Evolutionary conservation across 805 yeast species (phyloP).

Genomic region (Wickerhamiella parazyma): DNA sequence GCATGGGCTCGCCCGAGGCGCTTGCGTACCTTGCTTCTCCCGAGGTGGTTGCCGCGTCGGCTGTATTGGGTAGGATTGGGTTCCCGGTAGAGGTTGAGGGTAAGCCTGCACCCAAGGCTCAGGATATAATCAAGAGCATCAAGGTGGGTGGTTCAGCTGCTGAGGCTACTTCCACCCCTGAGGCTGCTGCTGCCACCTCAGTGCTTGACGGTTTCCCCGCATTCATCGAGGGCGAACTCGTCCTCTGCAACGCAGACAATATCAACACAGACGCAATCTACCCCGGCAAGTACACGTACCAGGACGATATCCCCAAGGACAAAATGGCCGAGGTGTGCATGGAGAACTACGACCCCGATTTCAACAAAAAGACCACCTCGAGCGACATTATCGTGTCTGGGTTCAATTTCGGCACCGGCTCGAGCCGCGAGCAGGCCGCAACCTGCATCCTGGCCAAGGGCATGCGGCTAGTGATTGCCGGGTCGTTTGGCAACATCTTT

Average conservation of each 20-base stretch:
- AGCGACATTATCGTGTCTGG: slow-evolving; percentile 89
- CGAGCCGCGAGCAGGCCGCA: slow-evolving; percentile 98
- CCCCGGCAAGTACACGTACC: slow-evolving; percentile 98
- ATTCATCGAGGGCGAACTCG: slow-evolving; percentile 76
- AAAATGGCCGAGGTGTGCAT: slow-evolving; percentile 98
- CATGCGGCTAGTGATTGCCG: slow-evolving; percentile 84
- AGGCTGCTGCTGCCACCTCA: slow-evolving; percentile 30
- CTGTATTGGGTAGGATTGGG: slow-evolving; percentile 87
- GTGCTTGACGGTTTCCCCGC: slow-evolving; percentile 86
- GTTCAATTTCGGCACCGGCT: slow-evolving; percentile 95
- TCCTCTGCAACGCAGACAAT: slow-evolving; percentile 86
- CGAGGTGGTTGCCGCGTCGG: slow-evolving; percentile 96
- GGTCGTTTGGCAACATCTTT: slow-evolving; percentile 95
- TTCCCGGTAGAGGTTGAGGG: slow-evolving; percentile 80
- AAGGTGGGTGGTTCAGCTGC: slow-evolving; percentile 22
- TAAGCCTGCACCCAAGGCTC: slow-evolving; percentile 33
- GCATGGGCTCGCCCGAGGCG: slow-evolving; percentile 98
- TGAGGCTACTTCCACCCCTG: slow-evolving; percentile 23
- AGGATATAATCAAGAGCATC: slow-evolving; percentile 36
- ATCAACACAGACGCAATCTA: slow-evolving; percentile 96
- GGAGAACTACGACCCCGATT: slow-evolving; percentile 95
- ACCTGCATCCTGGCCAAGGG: slow-evolving; percentile 94
- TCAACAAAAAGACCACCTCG: slow-evolving; percentile 63
- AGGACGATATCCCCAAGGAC: slow-evolving; percentile 88
- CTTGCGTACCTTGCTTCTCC: slow-evolving; percentile 94